These are phyloP conservation scores for Phaeotremella skinneri DNA, from an alignment of 768 basidiomycete genomes.

Conservation along the genomic window DNA sequence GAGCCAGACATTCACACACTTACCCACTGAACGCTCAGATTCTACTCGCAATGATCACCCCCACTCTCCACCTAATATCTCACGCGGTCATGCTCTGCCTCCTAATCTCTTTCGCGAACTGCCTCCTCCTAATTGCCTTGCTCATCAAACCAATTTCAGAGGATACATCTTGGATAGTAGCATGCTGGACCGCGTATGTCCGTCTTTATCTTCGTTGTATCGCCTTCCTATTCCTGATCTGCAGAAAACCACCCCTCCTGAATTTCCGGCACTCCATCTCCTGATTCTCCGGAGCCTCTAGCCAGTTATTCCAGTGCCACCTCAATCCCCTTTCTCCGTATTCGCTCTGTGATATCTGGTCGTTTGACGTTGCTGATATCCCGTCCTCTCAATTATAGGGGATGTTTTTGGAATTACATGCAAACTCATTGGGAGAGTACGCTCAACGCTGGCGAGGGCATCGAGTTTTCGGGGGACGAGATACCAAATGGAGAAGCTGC, in stretches of 20 bases:
- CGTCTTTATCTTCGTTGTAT: background rate
- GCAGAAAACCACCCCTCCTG: no score
- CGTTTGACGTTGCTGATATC: no score
- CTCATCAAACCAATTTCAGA: constrained; percentile 33
- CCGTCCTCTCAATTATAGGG: no score
- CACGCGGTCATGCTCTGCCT: constrained; percentile 22
- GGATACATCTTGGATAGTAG: constrained; percentile 22
- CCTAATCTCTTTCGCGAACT: constrained; percentile 25
- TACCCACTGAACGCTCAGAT: no score
- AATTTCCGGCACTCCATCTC: no score
- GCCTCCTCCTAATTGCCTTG: constrained; percentile 19
- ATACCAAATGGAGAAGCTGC: constrained; percentile 31
- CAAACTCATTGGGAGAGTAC: constrained; percentile 34
- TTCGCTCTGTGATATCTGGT: no score
- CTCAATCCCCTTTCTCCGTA: no score
- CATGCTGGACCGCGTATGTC: constrained; percentile 39
- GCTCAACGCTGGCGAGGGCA: constrained; percentile 19
- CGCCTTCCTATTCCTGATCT: background rate
- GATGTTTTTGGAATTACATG: constrained; percentile 40
- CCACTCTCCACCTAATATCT: constrained; percentile 1
- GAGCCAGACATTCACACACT: no score
- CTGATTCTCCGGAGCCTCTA: no score
- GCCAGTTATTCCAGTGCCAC: no score
- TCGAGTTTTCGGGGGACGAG: constrained; percentile 25
- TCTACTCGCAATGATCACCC: background rate